Percentiles rank a stretch among this genome's conserved stretches.
These are phyloP conservation scores for Citrus inodora DNA, from an alignment of 345 rosid genomes.

Conservation along the genomic window DNA sequence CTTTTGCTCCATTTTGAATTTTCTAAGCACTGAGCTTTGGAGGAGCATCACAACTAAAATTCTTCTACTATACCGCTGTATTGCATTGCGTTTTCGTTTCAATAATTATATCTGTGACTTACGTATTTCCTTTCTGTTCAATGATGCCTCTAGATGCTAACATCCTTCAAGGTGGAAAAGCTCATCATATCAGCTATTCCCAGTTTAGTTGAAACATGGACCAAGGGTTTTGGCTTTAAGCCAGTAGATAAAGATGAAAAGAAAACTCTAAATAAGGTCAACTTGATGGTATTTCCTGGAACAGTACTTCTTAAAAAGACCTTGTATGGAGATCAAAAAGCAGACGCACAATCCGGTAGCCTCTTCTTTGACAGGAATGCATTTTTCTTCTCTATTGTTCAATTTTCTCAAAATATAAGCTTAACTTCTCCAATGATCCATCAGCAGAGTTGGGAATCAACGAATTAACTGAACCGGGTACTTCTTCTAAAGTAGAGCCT, in stretches of 20 bases:
- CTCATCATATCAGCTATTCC: slow-evolving; percentile 92
- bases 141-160: slow-evolving; percentile 57
- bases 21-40: neutral
- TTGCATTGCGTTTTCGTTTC: neutral
- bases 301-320: slow-evolving; percentile 64
- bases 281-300: slow-evolving; percentile 90
- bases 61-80: neutral
- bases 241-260: slow-evolving; percentile 57
- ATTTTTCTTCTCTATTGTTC: neutral
- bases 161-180: slow-evolving; percentile 73
- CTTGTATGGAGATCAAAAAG: slow-evolving; percentile 26
- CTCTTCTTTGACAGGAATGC: neutral
- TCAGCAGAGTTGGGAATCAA: neutral
- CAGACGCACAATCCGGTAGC: slow-evolving; percentile 39
- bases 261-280: slow-evolving; percentile 49
- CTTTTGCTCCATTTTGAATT: neutral
- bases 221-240: slow-evolving; percentile 71
- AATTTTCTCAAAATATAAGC: neutral
- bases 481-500: slow-evolving; percentile 5
- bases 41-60: neutral
- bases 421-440: neutral
- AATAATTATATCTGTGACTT: neutral
- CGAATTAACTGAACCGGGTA: slow-evolving; percentile 2
- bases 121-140: neutral
- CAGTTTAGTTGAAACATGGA: slow-evolving; percentile 80